phyloP scores from a whole-genome alignment of 805 yeast genomes.

The Candida ipomoeae region DNA sequence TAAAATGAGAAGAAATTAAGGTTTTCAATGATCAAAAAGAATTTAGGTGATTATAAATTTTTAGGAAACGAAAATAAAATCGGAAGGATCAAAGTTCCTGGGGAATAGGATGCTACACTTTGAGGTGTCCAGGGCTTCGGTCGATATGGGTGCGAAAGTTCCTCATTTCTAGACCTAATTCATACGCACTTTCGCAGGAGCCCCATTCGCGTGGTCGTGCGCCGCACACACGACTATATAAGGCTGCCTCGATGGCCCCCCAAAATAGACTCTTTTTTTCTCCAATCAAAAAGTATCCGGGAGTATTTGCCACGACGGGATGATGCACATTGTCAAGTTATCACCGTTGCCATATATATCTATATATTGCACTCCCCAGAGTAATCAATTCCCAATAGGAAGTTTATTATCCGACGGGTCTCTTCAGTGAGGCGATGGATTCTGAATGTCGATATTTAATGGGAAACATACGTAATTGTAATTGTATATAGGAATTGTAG shows the following conservation, averaged over 20 bases:
- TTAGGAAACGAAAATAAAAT: too few relatives aligned
- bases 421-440: constrained; percentile 51
- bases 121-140: too few relatives aligned
- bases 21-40: too few relatives aligned
- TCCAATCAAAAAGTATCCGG: constrained; percentile 58
- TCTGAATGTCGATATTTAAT: constrained; percentile 52
- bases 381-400: constrained; percentile 49
- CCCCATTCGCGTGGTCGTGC: constrained; percentile 10
- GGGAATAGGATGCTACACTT: too few relatives aligned
- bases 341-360: constrained; percentile 57
- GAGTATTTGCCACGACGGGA: constrained; percentile 68
- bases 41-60: too few relatives aligned
- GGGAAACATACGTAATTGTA: constrained; percentile 1
- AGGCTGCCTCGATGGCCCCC: constrained; percentile 12
- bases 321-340: constrained; percentile 57
- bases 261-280: constrained; percentile 21
- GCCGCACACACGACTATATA: constrained; percentile 13
- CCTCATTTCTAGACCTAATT: not conserved
- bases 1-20: too few relatives aligned
- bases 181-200: not conserved
- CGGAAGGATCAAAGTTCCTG: too few relatives aligned
- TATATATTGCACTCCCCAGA: constrained; percentile 49
- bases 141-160: too few relatives aligned
- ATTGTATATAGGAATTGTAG: not conserved
- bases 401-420: constrained; percentile 52